Base-by-base conservation (phyloP, 441 rosid genomes). In the Brassica balearica region DNA sequence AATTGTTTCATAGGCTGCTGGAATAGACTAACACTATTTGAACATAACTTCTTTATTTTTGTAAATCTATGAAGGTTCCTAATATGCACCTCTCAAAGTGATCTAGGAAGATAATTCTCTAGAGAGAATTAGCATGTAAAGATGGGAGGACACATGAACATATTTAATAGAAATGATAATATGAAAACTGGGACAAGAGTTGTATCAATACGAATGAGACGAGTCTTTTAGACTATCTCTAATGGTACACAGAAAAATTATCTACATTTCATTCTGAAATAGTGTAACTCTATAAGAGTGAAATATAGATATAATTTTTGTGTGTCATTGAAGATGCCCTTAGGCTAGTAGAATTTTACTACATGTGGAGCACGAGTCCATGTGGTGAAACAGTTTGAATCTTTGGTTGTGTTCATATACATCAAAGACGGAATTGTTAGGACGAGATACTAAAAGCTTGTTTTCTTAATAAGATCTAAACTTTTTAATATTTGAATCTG, bases 51-150 rank as follows among this genome's bases (percentile, higher is more conserved):
- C 6, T 29, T 29, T 25, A 4, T 29, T 29, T 27, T 27, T 27
- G 32, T 3, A 56, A 8, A 8, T 58, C 23, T 55, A 17, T 17
- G 11, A 53, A 23, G 64, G 64, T 60, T 43, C 27, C 27, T 25
- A 25, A 43, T 60, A 11, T 60, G 64, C 36, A 60, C 17, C 15
- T 60, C 34, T 60, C 34, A 11, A 60, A 60, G 65, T 59, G 32
- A 59, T 59, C 10, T 22, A 59, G 63, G n/a, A 10, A 59, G 4
- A 22, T 56, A 17, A 34, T 55, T 17, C 9, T 55, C 12, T 17
- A 55, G 19, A 51, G 19, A 51, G 4, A 15, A 55, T 7, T 15
- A 17, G 10, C 60, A 8, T 58, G 62, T 20, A 58, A 3, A 20
- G 25, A 20, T 3, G 2, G 12, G 25, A 58, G 23, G 27, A 17